These are phyloP conservation scores for Pythium scleroteichum DNA, from an alignment of 352 stramenopile species.

Conservation along the genomic window DNA sequence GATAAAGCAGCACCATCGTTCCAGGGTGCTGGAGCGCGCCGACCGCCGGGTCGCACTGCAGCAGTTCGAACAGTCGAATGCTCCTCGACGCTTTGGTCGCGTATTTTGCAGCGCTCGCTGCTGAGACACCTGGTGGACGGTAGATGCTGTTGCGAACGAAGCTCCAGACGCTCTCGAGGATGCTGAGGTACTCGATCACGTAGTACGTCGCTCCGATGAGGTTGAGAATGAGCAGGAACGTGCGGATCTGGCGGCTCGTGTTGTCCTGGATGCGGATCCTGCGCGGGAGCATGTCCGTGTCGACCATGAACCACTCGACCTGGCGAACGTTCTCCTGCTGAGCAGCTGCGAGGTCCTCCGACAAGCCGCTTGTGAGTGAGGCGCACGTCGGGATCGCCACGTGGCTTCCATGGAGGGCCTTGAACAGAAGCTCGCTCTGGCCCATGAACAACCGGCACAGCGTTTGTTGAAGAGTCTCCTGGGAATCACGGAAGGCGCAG, in stretches of 20 bases:
- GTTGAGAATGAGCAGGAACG: constrained; percentile 75
- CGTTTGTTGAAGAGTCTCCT: constrained; percentile 39
- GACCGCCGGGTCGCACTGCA: constrained; percentile 8
- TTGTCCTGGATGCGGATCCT: constrained; percentile 52
- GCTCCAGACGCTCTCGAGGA: constrained; percentile 12
- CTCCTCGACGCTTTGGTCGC: background rate
- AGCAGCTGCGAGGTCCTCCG: constrained; percentile 23
- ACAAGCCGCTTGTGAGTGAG: too few relatives aligned
- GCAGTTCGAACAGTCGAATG: background rate
- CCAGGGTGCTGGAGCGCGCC: constrained; percentile 33
- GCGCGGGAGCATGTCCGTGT: constrained; percentile 75
- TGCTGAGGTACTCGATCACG: constrained; percentile 36
- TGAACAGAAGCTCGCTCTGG: constrained; percentile 31
- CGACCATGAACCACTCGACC: constrained; percentile 65
- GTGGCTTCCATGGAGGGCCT: constrained; percentile 4
- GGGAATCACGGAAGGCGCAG: constrained; percentile 40
- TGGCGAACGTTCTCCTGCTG: constrained; percentile 93
- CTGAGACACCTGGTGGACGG: too few relatives aligned
- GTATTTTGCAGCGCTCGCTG: too few relatives aligned
- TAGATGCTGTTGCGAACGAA: constrained; percentile 4
- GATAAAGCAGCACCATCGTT: constrained; percentile 38
- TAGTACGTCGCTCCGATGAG: constrained; percentile 38
- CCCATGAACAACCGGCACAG: constrained; percentile 40
- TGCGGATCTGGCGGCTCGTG: constrained; percentile 95
- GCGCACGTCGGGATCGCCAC: too few relatives aligned